Base-by-base conservation (phyloP, 441 rosid genomes). In the Gossypium lobatum region DNA sequence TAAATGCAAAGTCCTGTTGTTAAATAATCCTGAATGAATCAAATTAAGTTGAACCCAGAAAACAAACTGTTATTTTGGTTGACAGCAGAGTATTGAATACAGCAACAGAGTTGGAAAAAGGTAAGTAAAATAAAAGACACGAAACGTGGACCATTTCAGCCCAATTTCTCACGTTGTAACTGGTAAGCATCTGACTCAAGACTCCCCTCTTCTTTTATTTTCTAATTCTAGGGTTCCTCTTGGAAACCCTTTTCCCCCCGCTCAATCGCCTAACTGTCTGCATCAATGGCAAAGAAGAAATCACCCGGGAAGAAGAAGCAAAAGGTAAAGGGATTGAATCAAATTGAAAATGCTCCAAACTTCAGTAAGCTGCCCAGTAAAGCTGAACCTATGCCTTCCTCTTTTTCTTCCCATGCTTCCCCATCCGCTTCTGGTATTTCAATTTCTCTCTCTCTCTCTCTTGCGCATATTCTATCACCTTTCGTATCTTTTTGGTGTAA, bases 351-450 rank as follows among this genome's bases (percentile, higher is more conserved):
- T 52, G 61, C 31, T 28, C 26, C 72, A 3, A 52, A 52, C 46
- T 52, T 69, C 5, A 52, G 4, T 16, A 53, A 52, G 16, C 46
- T 52, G 4, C 26, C 72, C 61, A 17, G 1, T 4, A 69, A 16
- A 28, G 72, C 26, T 52, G 72, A 57, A 26, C 3, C 72, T 52
- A 9, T 28, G 72, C 9, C 70, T 6, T 66, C 57, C 14, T 46
- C 71, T 23, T 66, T 55, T 26, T 68, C 72, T 52, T 68, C 61
- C 45, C 72, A 60, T 68, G 61, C 46, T 69, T 69, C 60, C 46
- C 60, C 72, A 9, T 52, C 72, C 5, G 10, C 60, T 28, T 60
- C 72, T 16, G 72, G 72, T 69, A 39, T 69, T 9, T 26, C 59
- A n/a, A 26, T 52, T 18, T 52, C 42, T 68, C 46, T 26, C 45